Conservation (phyloP, 257 asterid genomes). For the Handroanthus guayacan region DNA sequence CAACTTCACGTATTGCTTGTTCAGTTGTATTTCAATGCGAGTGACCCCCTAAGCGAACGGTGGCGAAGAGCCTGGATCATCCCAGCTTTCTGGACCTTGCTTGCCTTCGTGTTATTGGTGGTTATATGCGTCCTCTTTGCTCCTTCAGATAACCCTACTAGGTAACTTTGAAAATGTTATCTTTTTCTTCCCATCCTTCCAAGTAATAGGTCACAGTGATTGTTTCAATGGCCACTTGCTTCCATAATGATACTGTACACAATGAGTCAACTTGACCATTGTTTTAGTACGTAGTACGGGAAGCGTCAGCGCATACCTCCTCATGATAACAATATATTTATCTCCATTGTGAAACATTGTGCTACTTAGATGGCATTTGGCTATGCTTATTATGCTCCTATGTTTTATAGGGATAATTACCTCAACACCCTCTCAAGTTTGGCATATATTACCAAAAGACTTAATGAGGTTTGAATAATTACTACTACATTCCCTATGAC, state of each 20-base stretch:
- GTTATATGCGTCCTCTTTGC: constrained; percentile 88
- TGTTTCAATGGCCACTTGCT: not conserved
- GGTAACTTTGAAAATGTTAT: constrained; percentile 50
- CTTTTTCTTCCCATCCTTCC: not conserved
- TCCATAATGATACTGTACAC: not conserved
- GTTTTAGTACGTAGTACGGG: no score
- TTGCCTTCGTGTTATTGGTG: constrained; percentile 74
- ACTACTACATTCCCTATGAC: no score
- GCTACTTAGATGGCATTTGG: no score
- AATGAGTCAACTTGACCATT: no score
- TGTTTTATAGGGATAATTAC: no score
- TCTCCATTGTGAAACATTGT: not conserved
- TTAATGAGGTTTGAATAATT: no score
- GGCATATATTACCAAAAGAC: no score
- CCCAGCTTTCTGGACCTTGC: constrained; percentile 92
- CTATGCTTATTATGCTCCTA: no score
- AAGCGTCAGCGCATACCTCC: not conserved
- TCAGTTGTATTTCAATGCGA: constrained; percentile 92
- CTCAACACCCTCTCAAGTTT: no score
- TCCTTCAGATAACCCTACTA: constrained; percentile 91
- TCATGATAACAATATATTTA: not conserved
- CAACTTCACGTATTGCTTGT: constrained; percentile 43
- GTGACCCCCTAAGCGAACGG: constrained; percentile 86
- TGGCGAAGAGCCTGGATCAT: constrained; percentile 98
- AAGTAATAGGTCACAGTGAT: not conserved